A percentile compares a stretch with the other conserved stretches of the same genome.
Evolutionary conservation across 176 grass and related monocot species (phyloP).

Genomic region (Musa itinerans): DNA sequence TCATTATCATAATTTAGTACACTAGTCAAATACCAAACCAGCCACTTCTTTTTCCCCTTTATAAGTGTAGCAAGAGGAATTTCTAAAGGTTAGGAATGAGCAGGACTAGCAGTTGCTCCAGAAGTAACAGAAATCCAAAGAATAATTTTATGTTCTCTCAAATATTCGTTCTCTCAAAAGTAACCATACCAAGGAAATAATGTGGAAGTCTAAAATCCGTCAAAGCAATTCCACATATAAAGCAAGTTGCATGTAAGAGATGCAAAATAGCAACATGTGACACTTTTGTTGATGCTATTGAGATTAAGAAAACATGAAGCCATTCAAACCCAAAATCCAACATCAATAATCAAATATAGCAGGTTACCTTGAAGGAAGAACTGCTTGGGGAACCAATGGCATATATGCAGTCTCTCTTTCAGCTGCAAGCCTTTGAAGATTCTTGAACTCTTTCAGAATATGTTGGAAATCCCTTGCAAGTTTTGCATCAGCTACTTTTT

Average conservation of each 20-base stretch:
- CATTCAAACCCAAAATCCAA: neutral
- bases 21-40: neutral
- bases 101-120: no score
- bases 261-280: neutral
- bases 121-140: no score
- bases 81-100: neutral
- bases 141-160: no score
- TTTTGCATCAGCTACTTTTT: conserved; percentile 71
- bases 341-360: neutral
- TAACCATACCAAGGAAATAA: neutral
- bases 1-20: neutral
- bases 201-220: neutral
- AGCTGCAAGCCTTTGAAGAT: conserved; percentile 23
- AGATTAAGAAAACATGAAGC: neutral
- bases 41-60: neutral
- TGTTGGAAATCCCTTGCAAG: conserved; percentile 44
- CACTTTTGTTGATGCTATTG: neutral
- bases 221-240: neutral
- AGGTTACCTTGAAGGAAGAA: conserved; percentile 41
- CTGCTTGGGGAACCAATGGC: conserved; percentile 56
- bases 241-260: neutral
- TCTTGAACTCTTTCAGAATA: conserved; percentile 38
- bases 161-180: neutral
- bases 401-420: conserved; percentile 63
- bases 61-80: neutral